Evolutionary conservation across 2,329 filamentous ascomycete species (phyloP), one percentile per base, ranked within the genome.

Genomic region (Fusarium sp.): DNA sequence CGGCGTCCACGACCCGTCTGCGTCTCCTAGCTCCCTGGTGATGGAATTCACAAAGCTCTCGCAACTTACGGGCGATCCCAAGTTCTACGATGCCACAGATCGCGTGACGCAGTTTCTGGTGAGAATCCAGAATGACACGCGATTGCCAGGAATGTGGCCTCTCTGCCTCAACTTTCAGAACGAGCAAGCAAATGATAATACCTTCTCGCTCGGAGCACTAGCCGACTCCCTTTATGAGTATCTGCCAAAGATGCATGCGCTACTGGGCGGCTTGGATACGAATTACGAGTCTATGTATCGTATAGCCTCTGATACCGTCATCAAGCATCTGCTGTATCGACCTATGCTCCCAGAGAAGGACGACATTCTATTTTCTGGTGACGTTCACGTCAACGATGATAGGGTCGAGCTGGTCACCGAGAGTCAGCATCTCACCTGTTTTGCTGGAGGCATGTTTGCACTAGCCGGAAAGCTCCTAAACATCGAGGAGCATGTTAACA

Each of bases 121-220:
- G 63, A 84, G 86, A 44, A 89, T 89, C 62, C 94, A 96, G 82
- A 90, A 91, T 76, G 81, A 85, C 6, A 95, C 93, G 0, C 85
- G 84, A 17, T 81, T 96, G 6, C 93, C 93, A 0, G 94, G 94
- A 4, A 87, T 96, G 85, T 96, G 93, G 92, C 93, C 94, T 1
- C 86, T 89, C 9, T 85, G 85, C 42, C 82, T 96, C 40, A 89
- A 95, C 80, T 80, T 82, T 14, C 76, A 76, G 17, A 84, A 90
- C 69, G 91, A 93, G 46, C 84, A 90, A 14, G 89, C 79, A 84
- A 66, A 81, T 11, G 77, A 73, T n/a, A 82, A 82, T 8, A 80
- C 65, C 4, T 90, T 87, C 73, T 88, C 87, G 0, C 81, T 91
- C 2, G 89, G 89, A 17, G 89, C 85, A 2, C 79, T 86, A 35